These are phyloP conservation scores for Bipolaris sorokiniana DNA, from an alignment of 2,329 filamentous ascomycete genomes.

Conservation along the genomic window DNA sequence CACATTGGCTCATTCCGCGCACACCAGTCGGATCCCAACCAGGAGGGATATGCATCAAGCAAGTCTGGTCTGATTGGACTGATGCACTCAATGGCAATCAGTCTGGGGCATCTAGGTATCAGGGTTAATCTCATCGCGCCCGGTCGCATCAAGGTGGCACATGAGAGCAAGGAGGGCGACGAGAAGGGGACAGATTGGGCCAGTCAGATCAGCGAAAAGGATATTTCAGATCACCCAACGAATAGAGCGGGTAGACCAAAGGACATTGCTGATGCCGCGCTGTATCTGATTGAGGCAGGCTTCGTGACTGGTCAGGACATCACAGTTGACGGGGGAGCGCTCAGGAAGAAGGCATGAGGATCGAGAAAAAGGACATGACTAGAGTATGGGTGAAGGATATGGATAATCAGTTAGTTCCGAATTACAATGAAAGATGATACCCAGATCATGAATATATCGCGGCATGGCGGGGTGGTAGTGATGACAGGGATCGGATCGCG, in stretches of 20 bases:
- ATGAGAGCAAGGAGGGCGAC: conserved; percentile 55
- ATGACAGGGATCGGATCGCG: not conserved
- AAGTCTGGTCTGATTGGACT: conserved; percentile 60
- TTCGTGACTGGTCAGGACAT: conserved; percentile 50
- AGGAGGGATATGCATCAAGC: conserved; percentile 58
- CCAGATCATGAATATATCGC: not conserved
- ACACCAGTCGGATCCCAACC: conserved; percentile 55
- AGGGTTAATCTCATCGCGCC: conserved; percentile 58
- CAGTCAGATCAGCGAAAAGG: conserved; percentile 47
- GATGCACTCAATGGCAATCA: conserved; percentile 59
- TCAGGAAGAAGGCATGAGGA: conserved; percentile 39
- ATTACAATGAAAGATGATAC: conserved; percentile 3
- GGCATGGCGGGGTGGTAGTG: not conserved
- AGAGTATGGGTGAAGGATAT: not conserved
- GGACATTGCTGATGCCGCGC: conserved; percentile 54
- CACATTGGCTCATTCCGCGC: conserved; percentile 57
- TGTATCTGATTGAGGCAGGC: conserved; percentile 51
- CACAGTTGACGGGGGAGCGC: conserved; percentile 47
- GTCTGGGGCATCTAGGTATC: conserved; percentile 53
- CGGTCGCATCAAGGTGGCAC: conserved; percentile 55
- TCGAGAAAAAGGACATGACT: not conserved
- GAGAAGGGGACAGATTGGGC: conserved; percentile 51
- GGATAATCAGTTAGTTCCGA: not conserved
- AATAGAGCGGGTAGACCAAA: conserved; percentile 55
- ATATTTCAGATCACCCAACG: conserved; percentile 52